Conservation (phyloP, 2,329 filamentous ascomycete genomes). For the Pseudogymnoascus sp. region DNA sequence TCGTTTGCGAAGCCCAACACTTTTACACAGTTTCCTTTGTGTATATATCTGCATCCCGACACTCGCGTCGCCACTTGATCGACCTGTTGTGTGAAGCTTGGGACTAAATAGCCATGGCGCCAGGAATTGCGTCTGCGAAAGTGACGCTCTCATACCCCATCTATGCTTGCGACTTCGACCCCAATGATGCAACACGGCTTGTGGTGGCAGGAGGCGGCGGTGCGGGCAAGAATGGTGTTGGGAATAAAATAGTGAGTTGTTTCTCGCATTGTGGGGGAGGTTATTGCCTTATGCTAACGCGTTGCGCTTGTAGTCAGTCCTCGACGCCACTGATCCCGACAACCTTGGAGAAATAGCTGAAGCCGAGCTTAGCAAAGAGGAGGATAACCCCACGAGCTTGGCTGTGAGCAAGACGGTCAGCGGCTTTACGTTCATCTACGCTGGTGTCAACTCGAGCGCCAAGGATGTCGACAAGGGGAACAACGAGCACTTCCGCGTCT, state of each 20-base stretch:
- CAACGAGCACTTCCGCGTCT: constrained; percentile 77
- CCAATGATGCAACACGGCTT: constrained; percentile 64
- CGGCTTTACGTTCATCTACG: constrained; percentile 53
- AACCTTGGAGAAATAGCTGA: constrained; percentile 57
- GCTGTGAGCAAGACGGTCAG: constrained; percentile 57
- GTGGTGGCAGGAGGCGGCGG: constrained; percentile 85
- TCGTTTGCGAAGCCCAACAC: not conserved
- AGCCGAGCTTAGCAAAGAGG: constrained; percentile 69
- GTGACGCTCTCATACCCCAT: constrained; percentile 67
- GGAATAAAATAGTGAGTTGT: constrained; percentile 73
- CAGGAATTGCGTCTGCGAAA: constrained; percentile 26
- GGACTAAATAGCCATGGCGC: constrained; percentile 22
- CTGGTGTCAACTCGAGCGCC: constrained; percentile 77
- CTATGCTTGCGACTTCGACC: constrained; percentile 83
- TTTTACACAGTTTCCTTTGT: not conserved
- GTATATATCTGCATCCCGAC: not conserved
- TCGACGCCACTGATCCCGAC: constrained; percentile 26
- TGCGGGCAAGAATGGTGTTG: constrained; percentile 69
- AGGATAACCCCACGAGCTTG: constrained; percentile 83
- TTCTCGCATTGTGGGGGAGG: not conserved
- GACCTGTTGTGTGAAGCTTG: not conserved
- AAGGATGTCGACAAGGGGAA: constrained; percentile 64
- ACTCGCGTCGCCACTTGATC: not conserved
- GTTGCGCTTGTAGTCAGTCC: constrained; percentile 23
- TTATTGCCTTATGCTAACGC: not conserved